Base-by-base conservation (phyloP, 768 basidiomycete species). In the Boletales sp. region DNA sequence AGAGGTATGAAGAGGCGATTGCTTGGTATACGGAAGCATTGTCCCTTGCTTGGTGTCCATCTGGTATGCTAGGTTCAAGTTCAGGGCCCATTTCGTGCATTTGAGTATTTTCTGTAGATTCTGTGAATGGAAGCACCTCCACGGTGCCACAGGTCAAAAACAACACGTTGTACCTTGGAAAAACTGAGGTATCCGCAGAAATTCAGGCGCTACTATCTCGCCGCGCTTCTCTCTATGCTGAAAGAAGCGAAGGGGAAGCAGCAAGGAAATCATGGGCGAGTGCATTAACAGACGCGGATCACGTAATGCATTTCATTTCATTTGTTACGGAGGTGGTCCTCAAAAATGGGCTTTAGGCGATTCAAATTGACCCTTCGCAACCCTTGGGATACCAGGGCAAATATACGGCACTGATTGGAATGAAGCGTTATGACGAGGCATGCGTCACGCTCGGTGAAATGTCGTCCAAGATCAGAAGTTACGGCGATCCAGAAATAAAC, bases 21-120 rank as follows among this genome's bases (percentile, higher is more conserved):
- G 31, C 29, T 5, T 59, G 53, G 53, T 59, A 59, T 39, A 37
- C 57, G 9, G 46, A 47, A 38, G 40, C 58, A 19, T 42, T 50
- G 11, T 9, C 3, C 12, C 54, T 55, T 9, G n/a, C 48, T 32
- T 40, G 31, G 21, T 45, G 12, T 31, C 38, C 42, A 17, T 48
- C 38, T 3, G 38, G 58, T 59, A 37, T 43, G 48, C 27, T 29
- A 15, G 17, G 14, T 18, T 13, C 1, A 0, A 2, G 15, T 13
- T 40, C 24, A 11, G 4, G 38, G 10, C 14, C 1, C n/a, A 29
- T 24, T 4, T 1, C n/a, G 15, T 39, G 14, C 15, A 31, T 12
- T 50, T n/a, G 41, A 19, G 39, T 30, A 2, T 1, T 38, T 10
- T 5, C 6, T 32, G 7, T 11, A 56, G 59, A 51, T 38, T 37